Evolutionary conservation across 306 rosid genomes (phyloP).

Genomic region (Gillenia trifoliata): DNA sequence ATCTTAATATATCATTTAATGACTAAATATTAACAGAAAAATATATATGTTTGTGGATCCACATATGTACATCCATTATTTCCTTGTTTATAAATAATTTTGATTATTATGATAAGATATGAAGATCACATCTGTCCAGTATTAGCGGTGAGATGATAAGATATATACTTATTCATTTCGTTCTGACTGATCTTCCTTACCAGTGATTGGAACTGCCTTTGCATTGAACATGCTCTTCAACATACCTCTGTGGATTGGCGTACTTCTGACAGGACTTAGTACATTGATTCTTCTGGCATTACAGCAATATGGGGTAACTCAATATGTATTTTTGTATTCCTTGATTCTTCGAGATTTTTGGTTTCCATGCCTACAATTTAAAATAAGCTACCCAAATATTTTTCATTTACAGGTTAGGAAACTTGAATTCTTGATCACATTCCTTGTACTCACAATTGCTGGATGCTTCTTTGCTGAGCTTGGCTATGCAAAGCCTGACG

Average conservation of each 20-base stretch:
- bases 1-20: not conserved
- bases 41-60: not conserved
- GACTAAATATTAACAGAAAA: not conserved
- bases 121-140: not conserved
- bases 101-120: not conserved
- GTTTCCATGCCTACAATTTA: not conserved
- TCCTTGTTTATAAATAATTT: not conserved
- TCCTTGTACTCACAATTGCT: conserved; percentile 84
- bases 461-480: conserved; percentile 87
- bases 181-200: conserved; percentile 10
- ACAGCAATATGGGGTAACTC: conserved; percentile 92
- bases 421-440: conserved; percentile 90
- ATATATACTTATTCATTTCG: not conserved
- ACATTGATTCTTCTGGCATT: conserved; percentile 50
- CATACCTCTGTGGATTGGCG: conserved; percentile 54
- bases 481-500: conserved; percentile 78
- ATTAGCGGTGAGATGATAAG: not conserved
- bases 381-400: not conserved
- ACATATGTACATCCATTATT: not conserved
- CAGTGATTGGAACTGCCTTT: conserved; percentile 66
- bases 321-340: conserved; percentile 18
- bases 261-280: conserved; percentile 54
- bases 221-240: conserved; percentile 64
- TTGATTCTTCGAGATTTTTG: not conserved
- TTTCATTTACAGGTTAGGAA: conserved; percentile 67